These are phyloP conservation scores for Simmondsia chinensis DNA, from an alignment of 148 eudicot species.

Conservation along the genomic window DNA sequence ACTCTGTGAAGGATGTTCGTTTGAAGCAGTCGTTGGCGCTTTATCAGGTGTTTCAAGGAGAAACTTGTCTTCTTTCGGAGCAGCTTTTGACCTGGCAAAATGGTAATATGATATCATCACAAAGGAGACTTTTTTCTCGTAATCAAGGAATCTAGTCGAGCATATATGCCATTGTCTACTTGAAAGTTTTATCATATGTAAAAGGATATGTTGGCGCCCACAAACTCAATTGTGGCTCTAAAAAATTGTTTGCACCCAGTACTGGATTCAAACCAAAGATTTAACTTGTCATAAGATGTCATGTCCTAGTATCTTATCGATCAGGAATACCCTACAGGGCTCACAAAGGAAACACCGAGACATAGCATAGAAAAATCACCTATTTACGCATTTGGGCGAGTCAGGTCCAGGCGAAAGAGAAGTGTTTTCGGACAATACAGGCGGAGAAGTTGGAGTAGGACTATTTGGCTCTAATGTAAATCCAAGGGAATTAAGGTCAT, in stretches of 20 bases:
- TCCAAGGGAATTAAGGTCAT: constrained; percentile 53
- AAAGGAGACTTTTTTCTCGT: not conserved
- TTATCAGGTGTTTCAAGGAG: constrained; percentile 16
- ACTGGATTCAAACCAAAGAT: too few relatives aligned
- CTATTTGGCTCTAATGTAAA: constrained; percentile 65
- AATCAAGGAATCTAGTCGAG: not conserved
- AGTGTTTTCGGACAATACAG: constrained; percentile 25
- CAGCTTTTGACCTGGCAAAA: constrained; percentile 13
- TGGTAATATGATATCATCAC: not conserved
- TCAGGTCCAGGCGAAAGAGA: constrained; percentile 29
- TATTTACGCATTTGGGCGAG: constrained; percentile 30
- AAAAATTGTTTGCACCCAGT: too few relatives aligned
- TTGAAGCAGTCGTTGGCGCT: constrained; percentile 24
- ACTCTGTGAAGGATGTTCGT: constrained; percentile 20
- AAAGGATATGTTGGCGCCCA: too few relatives aligned
- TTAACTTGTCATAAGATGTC: too few relatives aligned
- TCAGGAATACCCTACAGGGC: too few relatives aligned
- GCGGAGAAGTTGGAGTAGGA: constrained; percentile 38
- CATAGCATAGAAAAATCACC: constrained; percentile 30
- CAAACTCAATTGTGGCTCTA: too few relatives aligned
- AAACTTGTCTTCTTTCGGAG: constrained; percentile 10
- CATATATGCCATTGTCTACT: too few relatives aligned
- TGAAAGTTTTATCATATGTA: too few relatives aligned
- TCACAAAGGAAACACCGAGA: not conserved
- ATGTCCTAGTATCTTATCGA: too few relatives aligned